Base-by-base conservation (phyloP, 2,329 filamentous ascomycete species). In the Plenodomus lindquistii region DNA sequence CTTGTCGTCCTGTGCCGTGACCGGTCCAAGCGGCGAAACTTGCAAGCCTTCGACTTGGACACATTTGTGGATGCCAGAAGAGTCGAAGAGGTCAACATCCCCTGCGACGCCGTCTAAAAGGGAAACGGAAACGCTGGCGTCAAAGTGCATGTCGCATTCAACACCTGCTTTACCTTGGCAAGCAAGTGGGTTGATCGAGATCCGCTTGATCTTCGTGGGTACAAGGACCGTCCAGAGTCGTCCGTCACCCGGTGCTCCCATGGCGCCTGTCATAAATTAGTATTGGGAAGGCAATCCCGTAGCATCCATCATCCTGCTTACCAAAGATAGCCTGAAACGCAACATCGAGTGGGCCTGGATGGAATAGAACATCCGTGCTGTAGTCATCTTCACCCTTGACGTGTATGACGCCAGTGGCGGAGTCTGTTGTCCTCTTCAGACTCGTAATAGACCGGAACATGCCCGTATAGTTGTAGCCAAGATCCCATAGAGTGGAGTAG, bases 271-370 rank as follows among this genome's bases (percentile, higher is more conserved):
- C n/a, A n/a, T n/a, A n/a, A n/a, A n/a, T n/a, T n/a, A n/a, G n/a
- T n/a, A n/a, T n/a, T n/a, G n/a, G n/a, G n/a, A n/a, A n/a, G n/a
- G n/a, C n/a, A n/a, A n/a, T n/a, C n/a, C n/a, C n/a, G n/a, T n/a
- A n/a, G n/a, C n/a, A n/a, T n/a, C n/a, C n/a, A n/a, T n/a, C n/a
- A n/a, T n/a, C n/a, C n/a, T n/a, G n/a, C n/a, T n/a, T n/a, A n/a
- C 62, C 54, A 17, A 71, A 37, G 16, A 65, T 49, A 0, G 61
- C 52, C 40, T 74, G 71, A 13, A 74, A 53, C 1, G 64, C 63
- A 15, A 54, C 59, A 37, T 74, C 71, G 27, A 31, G 27, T 31
- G 27, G 27, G 9, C 9, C 27, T 9, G 27, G 27, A 31, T 31
- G 27, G 9, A 31, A n/a, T n/a, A 31, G 9, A 9, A n/a, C 9